Percentiles rank a stretch among this genome's conserved stretches.
Conservation (phyloP, 768 basidiomycete species). For the Kwoniella newhampshirensis region DNA sequence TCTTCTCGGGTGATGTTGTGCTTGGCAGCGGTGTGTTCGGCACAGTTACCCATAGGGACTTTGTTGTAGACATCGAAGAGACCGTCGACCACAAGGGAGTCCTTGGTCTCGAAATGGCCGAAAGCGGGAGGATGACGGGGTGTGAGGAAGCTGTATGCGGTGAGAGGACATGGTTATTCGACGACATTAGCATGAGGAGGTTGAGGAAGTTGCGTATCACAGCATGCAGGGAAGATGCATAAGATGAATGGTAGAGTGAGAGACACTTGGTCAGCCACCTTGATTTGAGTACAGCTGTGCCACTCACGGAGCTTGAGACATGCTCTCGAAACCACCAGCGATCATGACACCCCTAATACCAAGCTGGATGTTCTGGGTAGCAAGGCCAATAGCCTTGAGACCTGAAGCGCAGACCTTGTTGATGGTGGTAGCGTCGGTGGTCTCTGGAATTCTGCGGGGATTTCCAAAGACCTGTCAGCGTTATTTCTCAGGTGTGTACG, state of each 20-base stretch:
- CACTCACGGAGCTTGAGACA: slow-evolving; percentile 96
- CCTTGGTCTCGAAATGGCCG: slow-evolving; percentile 82
- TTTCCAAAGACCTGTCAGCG: no score
- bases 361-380: slow-evolving; percentile 80
- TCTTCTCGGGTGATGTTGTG: slow-evolving; percentile 78
- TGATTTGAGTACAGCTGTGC: no score
- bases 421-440: slow-evolving; percentile 95
- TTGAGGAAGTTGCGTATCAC: not conserved
- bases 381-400: slow-evolving; percentile 91
- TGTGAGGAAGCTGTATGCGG: slow-evolving; percentile 55
- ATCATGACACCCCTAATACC: slow-evolving; percentile 84
- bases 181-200: not conserved
- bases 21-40: slow-evolving; percentile 79
- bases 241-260: not conserved
- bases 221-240: not conserved
- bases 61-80: slow-evolving; percentile 98
- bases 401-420: slow-evolving; percentile 99
- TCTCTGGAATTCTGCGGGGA: slow-evolving; percentile 59
- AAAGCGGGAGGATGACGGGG: slow-evolving; percentile 59
- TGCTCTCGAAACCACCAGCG: slow-evolving; percentile 98
- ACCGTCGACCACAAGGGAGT: slow-evolving; percentile 87
- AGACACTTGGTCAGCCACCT: no score
- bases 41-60: slow-evolving; percentile 98
- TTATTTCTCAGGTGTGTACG: no score
- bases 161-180: slow-evolving; percentile 53